Evolutionary conservation across 306 rosid genomes (phyloP), one percentile per base, ranked within the genome.

Genomic region (Malus orientalis): DNA sequence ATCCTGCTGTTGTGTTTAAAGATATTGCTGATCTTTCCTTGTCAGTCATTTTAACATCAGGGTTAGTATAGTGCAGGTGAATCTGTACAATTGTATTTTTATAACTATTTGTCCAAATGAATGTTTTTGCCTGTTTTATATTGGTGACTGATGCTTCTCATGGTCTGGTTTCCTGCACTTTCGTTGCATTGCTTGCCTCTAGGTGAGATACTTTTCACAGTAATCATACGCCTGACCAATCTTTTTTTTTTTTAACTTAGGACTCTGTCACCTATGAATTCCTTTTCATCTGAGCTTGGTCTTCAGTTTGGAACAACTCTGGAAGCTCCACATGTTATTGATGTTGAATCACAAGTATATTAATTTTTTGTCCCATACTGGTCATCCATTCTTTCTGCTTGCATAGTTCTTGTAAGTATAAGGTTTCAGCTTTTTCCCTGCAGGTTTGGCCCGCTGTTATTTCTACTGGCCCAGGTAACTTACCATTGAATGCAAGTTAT

Each of bases 301-400:
- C 86, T 88, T 83, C 89, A 86, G 78, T 94, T 94, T 82, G 96
- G 87, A 81, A 89, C 91, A 82, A 84, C 84, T 83, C 89, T 94
- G 59, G 97, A 94, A 88, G 97, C 98, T 80, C 95, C 98, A 51
- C 98, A 94, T 80, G 96, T 94, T 49, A 88, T 94, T 86, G 95
- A 89, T 84, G 82, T 87, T 83, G 89, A 89, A 68, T 84, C 96
- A 55, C 98, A 94, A 95, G 98, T 90, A 65, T 63, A 63, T 13
- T 69, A 20, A 15, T 69, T 67, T 77, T 68, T 81, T 36, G 69
- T n/a, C 69, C 25, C 75, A 79, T 76, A 51, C 23, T 71, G 69
- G 73, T 44, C 65, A 58, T 62, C 75, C 53, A 44, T 75, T 76
- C 68, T 60, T 79, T 66, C 80, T 76, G n/a, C 78, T 80, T 71